A percentile compares a stretch with the other conserved stretches of the same genome.
phyloP scores from a whole-genome alignment of 768 basidiomycete species.

The Dioszegia aurantiaca region DNA sequence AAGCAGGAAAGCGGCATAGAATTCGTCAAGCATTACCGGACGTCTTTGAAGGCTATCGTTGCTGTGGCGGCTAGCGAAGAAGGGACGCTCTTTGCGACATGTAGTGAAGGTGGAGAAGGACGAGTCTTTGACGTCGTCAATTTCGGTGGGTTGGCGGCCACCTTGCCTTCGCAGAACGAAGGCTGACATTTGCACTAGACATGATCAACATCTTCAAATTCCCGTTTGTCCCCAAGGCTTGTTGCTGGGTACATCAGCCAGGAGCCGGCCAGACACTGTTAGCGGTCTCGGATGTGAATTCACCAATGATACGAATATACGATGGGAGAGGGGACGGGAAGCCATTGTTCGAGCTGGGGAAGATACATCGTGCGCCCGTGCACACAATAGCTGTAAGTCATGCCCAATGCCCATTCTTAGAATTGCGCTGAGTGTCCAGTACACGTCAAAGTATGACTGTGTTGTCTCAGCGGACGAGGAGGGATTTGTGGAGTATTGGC shows the following conservation, averaged over 20 bases:
- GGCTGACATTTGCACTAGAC: constrained; percentile 54
- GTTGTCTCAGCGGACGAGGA: constrained; percentile 92
- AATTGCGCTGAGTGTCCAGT: constrained; percentile 57
- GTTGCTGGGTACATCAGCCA: constrained; percentile 90
- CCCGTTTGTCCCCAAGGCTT: constrained; percentile 76
- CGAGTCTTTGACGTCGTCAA: constrained; percentile 98
- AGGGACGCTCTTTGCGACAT: constrained; percentile 84
- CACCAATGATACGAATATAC: constrained; percentile 77
- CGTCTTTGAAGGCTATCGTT: constrained; percentile 75
- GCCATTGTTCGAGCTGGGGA: constrained; percentile 71
- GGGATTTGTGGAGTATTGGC: constrained; percentile 97
- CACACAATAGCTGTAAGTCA: constrained; percentile 79
- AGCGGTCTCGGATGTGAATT: constrained; percentile 80
- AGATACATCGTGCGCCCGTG: constrained; percentile 80
- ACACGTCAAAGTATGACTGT: constrained; percentile 81
- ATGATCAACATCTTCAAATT: constrained; percentile 99
- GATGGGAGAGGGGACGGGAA: constrained; percentile 83
- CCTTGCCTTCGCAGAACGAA: background rate
- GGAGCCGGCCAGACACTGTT: constrained; percentile 83
- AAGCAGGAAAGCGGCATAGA: constrained; percentile 94
- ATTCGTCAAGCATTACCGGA: constrained; percentile 97
- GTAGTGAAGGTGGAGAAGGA: constrained; percentile 84
- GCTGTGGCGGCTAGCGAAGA: constrained; percentile 84
- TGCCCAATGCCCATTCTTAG: background rate
- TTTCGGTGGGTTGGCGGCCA: constrained; percentile 66